A percentile compares a stretch with the other conserved stretches of the same genome.
These are phyloP conservation scores for Colletotrichum tabaci DNA, from an alignment of 2,329 filamentous ascomycete species.

Conservation along the genomic window DNA sequence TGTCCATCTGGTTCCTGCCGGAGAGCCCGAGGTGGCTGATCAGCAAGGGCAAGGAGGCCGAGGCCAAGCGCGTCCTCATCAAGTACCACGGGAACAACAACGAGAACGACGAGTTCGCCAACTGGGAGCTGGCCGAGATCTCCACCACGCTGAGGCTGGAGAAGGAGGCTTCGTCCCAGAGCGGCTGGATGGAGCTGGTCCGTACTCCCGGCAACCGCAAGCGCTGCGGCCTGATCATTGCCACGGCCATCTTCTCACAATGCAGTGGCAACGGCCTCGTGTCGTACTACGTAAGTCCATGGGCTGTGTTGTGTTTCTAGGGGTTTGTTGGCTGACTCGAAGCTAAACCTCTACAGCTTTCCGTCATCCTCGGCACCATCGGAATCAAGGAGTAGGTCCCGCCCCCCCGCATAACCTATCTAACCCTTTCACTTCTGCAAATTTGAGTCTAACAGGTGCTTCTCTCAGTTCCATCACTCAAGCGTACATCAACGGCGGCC, in stretches of 20 bases:
- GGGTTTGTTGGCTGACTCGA: neutral
- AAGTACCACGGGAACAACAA: constrained; percentile 48
- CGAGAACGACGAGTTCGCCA: constrained; percentile 38
- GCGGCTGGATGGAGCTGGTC: constrained; percentile 54
- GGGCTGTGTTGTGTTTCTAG: neutral
- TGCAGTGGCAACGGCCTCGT: constrained; percentile 40
- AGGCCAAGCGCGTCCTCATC: constrained; percentile 65
- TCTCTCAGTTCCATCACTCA: constrained; percentile 27
- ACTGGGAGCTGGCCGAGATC: constrained; percentile 44
- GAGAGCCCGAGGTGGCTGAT: constrained; percentile 74
- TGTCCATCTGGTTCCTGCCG: constrained; percentile 61
- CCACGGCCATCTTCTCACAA: constrained; percentile 52
- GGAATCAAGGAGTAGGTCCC: constrained; percentile 34
- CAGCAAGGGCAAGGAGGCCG: constrained; percentile 62
- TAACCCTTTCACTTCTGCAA: accelerated
- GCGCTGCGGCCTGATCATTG: constrained; percentile 45
- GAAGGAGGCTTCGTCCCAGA: constrained; percentile 51
- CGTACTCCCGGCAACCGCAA: constrained; percentile 50
- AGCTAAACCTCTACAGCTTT: neutral
- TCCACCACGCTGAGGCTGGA: constrained; percentile 60
- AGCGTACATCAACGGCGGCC: constrained; percentile 36
- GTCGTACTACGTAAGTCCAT: constrained; percentile 27
- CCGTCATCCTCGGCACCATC: constrained; percentile 26
- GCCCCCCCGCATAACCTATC: too few species aligned
- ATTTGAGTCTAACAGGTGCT: neutral